These are phyloP conservation scores for Cordyceps pruinosa DNA, from an alignment of 2,329 filamentous ascomycete genomes.

Conservation along the genomic window DNA sequence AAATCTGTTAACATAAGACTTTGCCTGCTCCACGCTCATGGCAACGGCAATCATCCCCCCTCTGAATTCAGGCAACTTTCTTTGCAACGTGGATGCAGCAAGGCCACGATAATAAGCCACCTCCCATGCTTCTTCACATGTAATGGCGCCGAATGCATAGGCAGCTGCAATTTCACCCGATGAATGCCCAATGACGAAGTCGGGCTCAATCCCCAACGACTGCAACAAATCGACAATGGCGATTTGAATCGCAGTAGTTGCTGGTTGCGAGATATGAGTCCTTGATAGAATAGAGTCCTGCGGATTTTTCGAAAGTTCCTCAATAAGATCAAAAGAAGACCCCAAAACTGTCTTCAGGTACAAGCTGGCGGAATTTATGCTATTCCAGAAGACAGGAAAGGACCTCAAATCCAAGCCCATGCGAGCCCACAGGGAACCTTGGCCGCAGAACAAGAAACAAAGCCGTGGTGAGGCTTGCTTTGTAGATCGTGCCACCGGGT, in stretches of 20 bases:
- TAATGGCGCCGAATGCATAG: conserved; percentile 31
- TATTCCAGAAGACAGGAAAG: conserved; percentile 35
- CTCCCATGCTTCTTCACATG: conserved; percentile 32
- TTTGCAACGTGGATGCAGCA: conserved; percentile 24
- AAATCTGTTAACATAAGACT: conserved; percentile 21
- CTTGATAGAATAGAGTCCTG: conserved; percentile 24
- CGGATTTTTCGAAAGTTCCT: conserved; percentile 28
- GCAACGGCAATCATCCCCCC: conserved; percentile 38
- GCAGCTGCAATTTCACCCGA: conserved; percentile 42
- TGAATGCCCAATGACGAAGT: conserved; percentile 36
- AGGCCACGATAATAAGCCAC: conserved; percentile 36
- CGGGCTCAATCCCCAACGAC: conserved; percentile 26
- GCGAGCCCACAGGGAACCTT: conserved; percentile 36
- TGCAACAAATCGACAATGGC: conserved; percentile 35
- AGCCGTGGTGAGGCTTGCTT: conserved; percentile 24
- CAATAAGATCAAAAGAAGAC: conserved; percentile 27
- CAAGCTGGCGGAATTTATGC: conserved; percentile 27
- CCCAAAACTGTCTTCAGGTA: conserved; percentile 25
- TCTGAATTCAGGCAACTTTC: conserved; percentile 22
- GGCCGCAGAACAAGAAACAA: conserved; percentile 38
- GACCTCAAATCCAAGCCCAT: conserved; percentile 37
- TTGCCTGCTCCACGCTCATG: conserved; percentile 23
- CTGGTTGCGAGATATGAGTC: conserved; percentile 33
- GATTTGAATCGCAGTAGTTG: conserved; percentile 36
- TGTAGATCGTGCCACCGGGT: conserved; percentile 19